Percentiles rank a stretch among this genome's conserved stretches.
Conservation (phyloP, 176 grass and related monocot species). For the sorghum (Sorghum bicolor) region Sorghum_bicolor_NCBIv3 NC_012876.2:64977501-64978000, state of each 20-base stretch:
- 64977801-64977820: conserved; percentile 21
- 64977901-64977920: conserved; percentile 45
- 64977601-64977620: background rate
- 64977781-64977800: conserved; percentile 4
- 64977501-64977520: background rate
- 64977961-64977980: conserved; percentile 38
- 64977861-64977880: conserved; percentile 3
- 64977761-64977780: conserved; percentile 17
- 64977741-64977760: too few relatives aligned
- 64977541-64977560: background rate
- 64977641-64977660: conserved; percentile 27
- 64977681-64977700: conserved; percentile 2
- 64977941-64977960: conserved; percentile 6
- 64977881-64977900: background rate
- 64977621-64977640: background rate
- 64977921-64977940: conserved; percentile 20
- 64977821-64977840: conserved; percentile 27
- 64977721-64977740: too few relatives aligned
- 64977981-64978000: conserved; percentile 37
- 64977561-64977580: background rate
- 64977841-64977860: background rate
- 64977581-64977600: background rate
- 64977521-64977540: background rate
- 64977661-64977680: background rate
- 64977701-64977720: background rate